Evolutionary conservation across 371 early-diverging fungal genomes (phyloP).

Genomic region (Lichtheimia corymbifera): DNA sequence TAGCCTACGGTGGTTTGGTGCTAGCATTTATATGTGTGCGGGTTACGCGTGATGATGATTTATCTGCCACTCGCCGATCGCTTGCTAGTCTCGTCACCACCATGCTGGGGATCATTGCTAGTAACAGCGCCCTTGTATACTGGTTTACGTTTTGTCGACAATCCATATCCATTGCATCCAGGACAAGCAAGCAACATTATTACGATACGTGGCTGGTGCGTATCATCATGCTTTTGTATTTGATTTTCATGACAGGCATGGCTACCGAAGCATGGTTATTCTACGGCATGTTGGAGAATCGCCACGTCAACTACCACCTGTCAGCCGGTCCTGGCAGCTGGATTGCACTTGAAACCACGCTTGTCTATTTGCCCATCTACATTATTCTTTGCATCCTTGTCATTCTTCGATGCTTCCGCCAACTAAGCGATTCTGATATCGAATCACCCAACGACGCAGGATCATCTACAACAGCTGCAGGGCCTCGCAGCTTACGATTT

Average conservation of each 20-base stretch:
- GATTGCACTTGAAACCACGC: constrained; percentile 15
- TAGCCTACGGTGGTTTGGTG: constrained; percentile 15
- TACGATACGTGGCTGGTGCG: constrained; percentile 16
- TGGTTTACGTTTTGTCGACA: background rate
- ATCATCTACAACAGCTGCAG: background rate
- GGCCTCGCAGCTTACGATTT: constrained; percentile 6
- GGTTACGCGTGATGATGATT: constrained; percentile 10
- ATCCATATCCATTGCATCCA: background rate
- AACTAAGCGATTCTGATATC: constrained; percentile 2
- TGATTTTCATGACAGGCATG: constrained; percentile 22
- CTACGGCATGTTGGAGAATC: constrained; percentile 15
- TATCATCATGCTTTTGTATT: constrained; percentile 21
- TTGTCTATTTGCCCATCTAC: constrained; percentile 13
- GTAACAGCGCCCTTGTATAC: constrained; percentile 6
- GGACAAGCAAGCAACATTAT: too few relatives aligned
- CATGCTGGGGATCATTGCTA: constrained; percentile 16
- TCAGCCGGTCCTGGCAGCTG: background rate
- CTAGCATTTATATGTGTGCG: constrained; percentile 19
- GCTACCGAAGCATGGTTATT: constrained; percentile 25
- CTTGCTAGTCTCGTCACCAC: constrained; percentile 23
- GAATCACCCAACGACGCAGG: too few relatives aligned
- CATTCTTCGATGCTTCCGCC: constrained; percentile 4
- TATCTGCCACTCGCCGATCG: constrained; percentile 1
- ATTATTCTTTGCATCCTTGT: constrained; percentile 5
- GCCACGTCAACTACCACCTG: background rate